Base-by-base conservation (phyloP, 164 flowering plant genomes). In the Stephania cephalantha region DNA sequence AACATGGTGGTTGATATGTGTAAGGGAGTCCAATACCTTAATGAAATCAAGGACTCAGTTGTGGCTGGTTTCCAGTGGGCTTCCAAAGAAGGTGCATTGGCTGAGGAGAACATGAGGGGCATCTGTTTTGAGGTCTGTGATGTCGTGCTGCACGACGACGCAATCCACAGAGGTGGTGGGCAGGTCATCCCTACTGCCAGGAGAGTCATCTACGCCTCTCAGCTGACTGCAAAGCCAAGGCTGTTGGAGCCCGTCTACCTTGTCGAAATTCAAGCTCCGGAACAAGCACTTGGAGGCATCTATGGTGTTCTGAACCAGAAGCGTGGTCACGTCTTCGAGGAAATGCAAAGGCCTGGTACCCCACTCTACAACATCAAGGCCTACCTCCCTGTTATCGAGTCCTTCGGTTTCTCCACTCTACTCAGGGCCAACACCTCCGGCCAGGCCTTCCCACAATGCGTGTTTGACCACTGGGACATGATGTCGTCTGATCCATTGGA, bases 401-500 rank as follows among this genome's bases (percentile, higher is more conserved):
- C 90, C 0, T 87, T 85, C 69, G 88, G 87, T 12, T 87, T 87
- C 81, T 86, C 87, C 0, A 22, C 82, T 44, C 71, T 78, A 0
- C 67, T 86, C 64, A 80, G 88, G 71, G 90, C 90, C 31, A 85
- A 85, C 31, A 87, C 90, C 6, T 87, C 90, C 0, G 90, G 90
- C 1, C 90, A 87, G 78, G 88, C 90, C 0, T 87, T 87, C 80
- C 88, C 90, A 4, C 89, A 88, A 66, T 80, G 86, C 50, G 90
- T 88, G 68, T 86, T 88, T 75, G 90, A 88, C 61, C 90, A 88
- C 46, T 88, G 90, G 89, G 89, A 88, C 63, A 85, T 85, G 87
- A 83, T 86, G 88, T 71, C 81, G 1, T 78, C 88, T 3, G 88
- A 88, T 68, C 90, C 90, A 8, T 2, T 88, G 82, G 88, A 88